Conservation (phyloP, 768 basidiomycete genomes). For the Hysterangium stoloniferum region DNA sequence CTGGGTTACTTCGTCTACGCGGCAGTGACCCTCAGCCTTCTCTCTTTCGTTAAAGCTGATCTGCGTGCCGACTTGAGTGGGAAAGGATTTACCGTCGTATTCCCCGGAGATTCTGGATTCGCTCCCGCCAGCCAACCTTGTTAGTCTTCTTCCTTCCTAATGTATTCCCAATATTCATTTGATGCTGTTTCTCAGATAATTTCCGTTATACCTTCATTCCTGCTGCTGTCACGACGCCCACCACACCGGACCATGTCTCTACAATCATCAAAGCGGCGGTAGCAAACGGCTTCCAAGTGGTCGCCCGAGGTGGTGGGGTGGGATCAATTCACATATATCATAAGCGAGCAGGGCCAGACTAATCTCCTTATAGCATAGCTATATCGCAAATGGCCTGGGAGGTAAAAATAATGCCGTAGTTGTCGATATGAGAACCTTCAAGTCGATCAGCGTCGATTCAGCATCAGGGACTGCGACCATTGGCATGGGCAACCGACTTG, state of each 20-base stretch:
- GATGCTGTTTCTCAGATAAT: constrained; percentile 5
- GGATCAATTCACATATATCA: too few relatives aligned
- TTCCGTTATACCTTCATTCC: constrained; percentile 16
- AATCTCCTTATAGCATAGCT: too few relatives aligned
- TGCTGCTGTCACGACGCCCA: constrained; percentile 19
- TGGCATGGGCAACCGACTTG: constrained; percentile 20
- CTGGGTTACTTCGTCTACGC: too few relatives aligned
- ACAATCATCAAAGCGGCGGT: constrained; percentile 18
- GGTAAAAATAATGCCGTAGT: constrained; percentile 24
- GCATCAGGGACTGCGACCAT: constrained; percentile 21
- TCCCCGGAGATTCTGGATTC: too few relatives aligned
- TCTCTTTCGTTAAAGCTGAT: too few relatives aligned
- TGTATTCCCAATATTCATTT: not conserved
- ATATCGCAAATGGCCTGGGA: constrained; percentile 20
- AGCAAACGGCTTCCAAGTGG: constrained; percentile 17
- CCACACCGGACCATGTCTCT: constrained; percentile 12
- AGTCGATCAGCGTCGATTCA: constrained; percentile 21
- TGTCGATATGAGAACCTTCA: constrained; percentile 23
- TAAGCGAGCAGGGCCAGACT: too few relatives aligned
- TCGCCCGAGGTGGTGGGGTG: constrained; percentile 18
- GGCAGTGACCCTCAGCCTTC: too few relatives aligned
- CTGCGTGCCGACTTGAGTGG: too few relatives aligned
- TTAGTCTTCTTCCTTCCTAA: too few relatives aligned
- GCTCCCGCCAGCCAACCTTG: too few relatives aligned
- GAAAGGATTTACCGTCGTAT: too few relatives aligned